Base-by-base conservation (phyloP, 129 eudicot species). In the Erigeron canadensis region DNA sequence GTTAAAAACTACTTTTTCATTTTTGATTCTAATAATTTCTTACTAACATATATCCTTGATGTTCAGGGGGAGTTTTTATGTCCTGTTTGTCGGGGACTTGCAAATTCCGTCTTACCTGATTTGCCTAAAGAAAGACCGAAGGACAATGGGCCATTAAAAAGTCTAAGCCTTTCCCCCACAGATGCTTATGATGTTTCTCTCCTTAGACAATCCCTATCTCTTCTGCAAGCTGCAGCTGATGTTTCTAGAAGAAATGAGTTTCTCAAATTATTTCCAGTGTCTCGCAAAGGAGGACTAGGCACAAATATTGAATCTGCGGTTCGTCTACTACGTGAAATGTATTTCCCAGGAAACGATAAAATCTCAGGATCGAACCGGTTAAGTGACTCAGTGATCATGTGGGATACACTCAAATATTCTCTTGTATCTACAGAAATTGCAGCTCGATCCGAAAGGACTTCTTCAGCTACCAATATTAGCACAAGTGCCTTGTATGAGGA, bases 1-100 rank as follows among this genome's bases (percentile, higher is more conserved):
- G 54, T 42, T 37, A 9, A 34, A 11, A n/a, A 7, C 39, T 13
- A 22, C 45, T 38, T 54, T 55, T n/a, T 39, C 6, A 9, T 5
- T 39, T 22, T 47, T 73, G 70, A 64, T 53, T 39, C 63, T 12
- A 39, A 19, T 71, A n/a, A n/a, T 50, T 43, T 37, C 73, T 43
- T 60, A 16, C 6, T 68, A 47, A 16, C 61, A 12, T 40, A 48
- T 17, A 16, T 55, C 39, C 65, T 38, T 59, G 48, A 43, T 74
- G 53, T 54, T 34, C 83, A 94, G 99, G 99, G 99, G 72, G 99
- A 90, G 78, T 90, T 94, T 63, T 75, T 90, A 6, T 94, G 99
- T 62, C 99, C 99, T 46, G 97, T 90, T 69, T 94, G 99, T 63
- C 94, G 99, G 2, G 96, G 99, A 42, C 97, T 94, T 65, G 93